Evolutionary conservation across 2,329 filamentous ascomycete species (phyloP).

Genomic region (Monilinia fructicola): DNA sequence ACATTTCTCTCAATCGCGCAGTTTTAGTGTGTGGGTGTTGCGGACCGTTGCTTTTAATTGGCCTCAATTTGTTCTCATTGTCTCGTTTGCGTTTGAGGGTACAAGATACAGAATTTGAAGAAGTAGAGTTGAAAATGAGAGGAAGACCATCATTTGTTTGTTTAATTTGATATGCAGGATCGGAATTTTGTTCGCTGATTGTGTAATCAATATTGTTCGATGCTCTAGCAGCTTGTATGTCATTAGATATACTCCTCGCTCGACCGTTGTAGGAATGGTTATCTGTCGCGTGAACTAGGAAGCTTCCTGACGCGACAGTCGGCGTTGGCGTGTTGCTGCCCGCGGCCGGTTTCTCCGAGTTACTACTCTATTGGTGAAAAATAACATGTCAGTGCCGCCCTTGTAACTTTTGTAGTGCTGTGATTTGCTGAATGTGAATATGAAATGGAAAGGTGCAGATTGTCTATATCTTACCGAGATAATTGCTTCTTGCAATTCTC

Average conservation of each 20-base stretch:
- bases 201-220: background rate
- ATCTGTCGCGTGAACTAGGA: conserved; percentile 4
- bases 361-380: conserved; percentile 15
- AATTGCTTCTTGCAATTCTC: conserved; percentile 23
- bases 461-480: conserved; percentile 28
- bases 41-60: background rate
- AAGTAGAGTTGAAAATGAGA: background rate
- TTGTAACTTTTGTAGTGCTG: conserved; percentile 3
- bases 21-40: background rate
- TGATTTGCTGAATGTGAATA: conserved; percentile 5
- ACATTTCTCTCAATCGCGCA: background rate
- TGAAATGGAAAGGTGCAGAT: background rate
- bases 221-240: background rate
- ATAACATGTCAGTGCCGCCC: conserved; percentile 21
- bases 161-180: background rate
- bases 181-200: background rate
- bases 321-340: background rate
- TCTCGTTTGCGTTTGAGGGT: no score
- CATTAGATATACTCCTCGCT: background rate
- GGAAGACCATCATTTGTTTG: conserved; percentile 1
- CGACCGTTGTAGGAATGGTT: background rate
- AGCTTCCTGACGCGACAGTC: conserved; percentile 4
- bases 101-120: background rate
- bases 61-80: background rate
- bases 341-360: background rate